Evolutionary conservation across 352 stramenopile genomes (phyloP).

Genomic region (Pythium oligandrum): DNA sequence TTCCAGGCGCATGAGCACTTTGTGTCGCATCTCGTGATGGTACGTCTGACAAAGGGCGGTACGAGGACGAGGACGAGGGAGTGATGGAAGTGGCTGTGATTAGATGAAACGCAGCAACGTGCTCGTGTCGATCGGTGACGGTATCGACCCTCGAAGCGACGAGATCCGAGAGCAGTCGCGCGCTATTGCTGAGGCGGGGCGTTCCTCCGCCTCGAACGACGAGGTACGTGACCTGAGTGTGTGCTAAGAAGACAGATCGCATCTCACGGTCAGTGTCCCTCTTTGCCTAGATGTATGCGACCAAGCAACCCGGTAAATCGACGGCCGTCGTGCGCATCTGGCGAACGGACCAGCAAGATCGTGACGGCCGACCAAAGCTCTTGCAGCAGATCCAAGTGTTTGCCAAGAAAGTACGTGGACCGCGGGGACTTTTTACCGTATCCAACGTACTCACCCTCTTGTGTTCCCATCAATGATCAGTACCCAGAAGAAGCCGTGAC

Average conservation of each 20-base stretch:
- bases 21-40: slow-evolving; percentile 86
- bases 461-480: slow-evolving; percentile 7
- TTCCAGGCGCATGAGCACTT: slow-evolving; percentile 85
- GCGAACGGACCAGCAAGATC: slow-evolving; percentile 85
- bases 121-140: slow-evolving; percentile 80
- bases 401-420: slow-evolving; percentile 53
- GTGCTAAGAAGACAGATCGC: slow-evolving; percentile 3
- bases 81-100: too few species aligned
- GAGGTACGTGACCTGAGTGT: slow-evolving; percentile 27
- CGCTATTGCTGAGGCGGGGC: slow-evolving; percentile 68
- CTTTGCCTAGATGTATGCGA: slow-evolving; percentile 24
- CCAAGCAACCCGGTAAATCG: slow-evolving; percentile 56
- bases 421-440: too few species aligned
- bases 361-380: slow-evolving; percentile 82
- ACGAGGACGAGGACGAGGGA: too few species aligned
- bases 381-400: slow-evolving; percentile 84
- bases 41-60: slow-evolving; percentile 18
- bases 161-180: slow-evolving; percentile 76
- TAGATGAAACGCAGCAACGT: slow-evolving; percentile 89
- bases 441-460: background rate
- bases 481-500: slow-evolving; percentile 86
- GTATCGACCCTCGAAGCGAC: slow-evolving; percentile 76
- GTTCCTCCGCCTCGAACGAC: slow-evolving; percentile 40
- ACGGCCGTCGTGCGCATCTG: slow-evolving; percentile 81
- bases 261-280: background rate